phyloP scores from a whole-genome alignment of 2,329 filamentous ascomycete species.

The Golovinomyces cichoracearum region DNA sequence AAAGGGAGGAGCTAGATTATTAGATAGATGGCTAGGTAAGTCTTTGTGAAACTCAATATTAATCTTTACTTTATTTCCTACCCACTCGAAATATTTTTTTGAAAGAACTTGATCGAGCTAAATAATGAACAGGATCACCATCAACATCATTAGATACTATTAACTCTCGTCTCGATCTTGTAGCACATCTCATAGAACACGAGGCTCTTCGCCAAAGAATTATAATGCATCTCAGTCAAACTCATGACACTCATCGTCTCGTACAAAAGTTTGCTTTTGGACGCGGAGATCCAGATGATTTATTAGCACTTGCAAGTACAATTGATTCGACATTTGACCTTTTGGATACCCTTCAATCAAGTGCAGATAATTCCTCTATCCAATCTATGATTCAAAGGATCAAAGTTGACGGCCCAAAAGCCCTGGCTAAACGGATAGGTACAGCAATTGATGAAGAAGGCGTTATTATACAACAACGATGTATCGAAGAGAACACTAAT shows the following conservation, averaged over 20 bases:
- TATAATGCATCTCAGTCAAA: conserved; percentile 40
- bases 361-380: conserved; percentile 17
- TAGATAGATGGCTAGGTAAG: conserved; percentile 59
- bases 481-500: conserved; percentile 44
- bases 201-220: conserved; percentile 44
- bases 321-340: conserved; percentile 50
- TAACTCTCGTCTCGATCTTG: conserved; percentile 53
- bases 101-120: neutral
- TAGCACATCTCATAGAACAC: conserved; percentile 44
- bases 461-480: conserved; percentile 51
- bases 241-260: conserved; percentile 65
- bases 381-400: conserved; percentile 28
- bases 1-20: conserved; percentile 62
- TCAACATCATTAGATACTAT: conserved; percentile 69
- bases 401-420: conserved; percentile 36
- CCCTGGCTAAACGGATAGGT: conserved; percentile 45
- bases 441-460: conserved; percentile 80
- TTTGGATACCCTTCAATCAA: conserved; percentile 20
- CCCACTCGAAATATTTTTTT: too few relatives aligned
- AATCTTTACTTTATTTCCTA: too few relatives aligned
- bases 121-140: conserved; percentile 31
- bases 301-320: conserved; percentile 59
- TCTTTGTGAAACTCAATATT: conserved; percentile 2
- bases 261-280: conserved; percentile 87
- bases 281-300: conserved; percentile 72